phyloP scores from a whole-genome alignment of 2,329 filamentous ascomycete genomes.

The Parasarocladium wereldwijsianum region DNA sequence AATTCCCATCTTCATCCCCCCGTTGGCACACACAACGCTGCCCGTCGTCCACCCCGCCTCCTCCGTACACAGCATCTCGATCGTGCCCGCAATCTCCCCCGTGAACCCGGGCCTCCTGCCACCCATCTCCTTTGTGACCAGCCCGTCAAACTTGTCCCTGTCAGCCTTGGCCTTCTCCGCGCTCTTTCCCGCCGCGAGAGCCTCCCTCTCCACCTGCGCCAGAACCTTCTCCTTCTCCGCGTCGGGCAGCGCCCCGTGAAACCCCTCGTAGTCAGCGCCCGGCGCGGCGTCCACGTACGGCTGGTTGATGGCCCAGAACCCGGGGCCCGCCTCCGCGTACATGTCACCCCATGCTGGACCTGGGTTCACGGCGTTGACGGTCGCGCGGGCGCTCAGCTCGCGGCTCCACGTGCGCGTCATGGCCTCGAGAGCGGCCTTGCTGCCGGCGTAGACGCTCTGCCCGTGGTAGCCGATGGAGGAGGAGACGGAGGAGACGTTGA shows the following conservation, averaged over 20 bases:
- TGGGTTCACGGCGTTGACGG: conserved; percentile 43
- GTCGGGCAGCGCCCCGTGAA: too few relatives aligned
- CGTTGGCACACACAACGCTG: conserved; percentile 51
- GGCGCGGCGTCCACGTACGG: conserved; percentile 21
- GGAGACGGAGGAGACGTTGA: conserved; percentile 40
- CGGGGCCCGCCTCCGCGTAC: conserved; percentile 25
- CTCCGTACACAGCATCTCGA: conserved; percentile 54
- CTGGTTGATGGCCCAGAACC: conserved; percentile 23
- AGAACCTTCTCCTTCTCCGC: conserved; percentile 16
- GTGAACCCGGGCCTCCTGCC: conserved; percentile 19
- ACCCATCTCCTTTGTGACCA: conserved; percentile 18
- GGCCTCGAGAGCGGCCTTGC: conserved; percentile 43
- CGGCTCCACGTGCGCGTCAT: conserved; percentile 45
- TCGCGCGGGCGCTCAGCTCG: conserved; percentile 36
- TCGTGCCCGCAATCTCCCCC: conserved; percentile 50
- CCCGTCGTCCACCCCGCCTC: conserved; percentile 58
- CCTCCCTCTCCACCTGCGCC: conserved; percentile 13
- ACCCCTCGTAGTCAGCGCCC: conserved; percentile 18
- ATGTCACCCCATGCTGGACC: conserved; percentile 39
- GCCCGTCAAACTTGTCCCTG: conserved; percentile 15
- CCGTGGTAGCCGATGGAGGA: conserved; percentile 36
- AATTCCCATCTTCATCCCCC: conserved; percentile 28
- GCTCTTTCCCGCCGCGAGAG: too few relatives aligned
- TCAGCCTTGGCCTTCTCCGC: conserved; percentile 8
- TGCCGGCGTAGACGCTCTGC: conserved; percentile 42